Base-by-base conservation (phyloP, 257 asterid species). In the Solanum dulcamara region DNA sequence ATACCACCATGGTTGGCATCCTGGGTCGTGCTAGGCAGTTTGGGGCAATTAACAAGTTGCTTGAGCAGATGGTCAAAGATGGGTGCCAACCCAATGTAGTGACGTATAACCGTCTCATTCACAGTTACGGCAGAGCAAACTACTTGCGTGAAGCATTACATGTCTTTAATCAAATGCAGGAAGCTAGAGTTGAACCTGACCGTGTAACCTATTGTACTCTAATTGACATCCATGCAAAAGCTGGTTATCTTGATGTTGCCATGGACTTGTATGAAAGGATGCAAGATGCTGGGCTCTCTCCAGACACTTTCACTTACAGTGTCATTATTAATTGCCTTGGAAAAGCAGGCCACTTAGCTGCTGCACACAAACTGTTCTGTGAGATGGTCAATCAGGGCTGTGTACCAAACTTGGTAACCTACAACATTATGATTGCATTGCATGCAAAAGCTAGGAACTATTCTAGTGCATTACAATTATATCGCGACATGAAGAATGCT, bases 161-260 rank as follows among this genome's bases (percentile, higher is more conserved):
- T 33, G 97, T 96, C 87, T 95, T 95, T 88, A 88, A 89, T 75
- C 90, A 93, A 89, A 96, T 96, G 98, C 94, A 90, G 48, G 89
- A 85, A 88, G 84, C 83, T 6, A 97, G 99, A 18, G 93, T 98
- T 64, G 92, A 92, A 66, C 99, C 99, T 38, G 99, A 96, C 84
- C 98, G 98, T 15, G 99, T 96, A 37, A 95, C 99, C 33, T 96
- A 94, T 59, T 96, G 99, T 89, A 96, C 99, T 17, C 93, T 96
- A 10, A 96, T 96, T 33, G 99, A 96, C 89, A 94, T 96, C 87
- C 99, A 96, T 84, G 98, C 99, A 15, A 96, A 96, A 92, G 88
- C 99, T 0, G 99, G 98, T 40, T 96, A 95, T 89, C 97, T 96
- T 7, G 97, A 95, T 75, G 90, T 96, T 60, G 99, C 99, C 24